phyloP scores from a whole-genome alignment of 805 yeast species.

The Candida dajiaensis region DNA sequence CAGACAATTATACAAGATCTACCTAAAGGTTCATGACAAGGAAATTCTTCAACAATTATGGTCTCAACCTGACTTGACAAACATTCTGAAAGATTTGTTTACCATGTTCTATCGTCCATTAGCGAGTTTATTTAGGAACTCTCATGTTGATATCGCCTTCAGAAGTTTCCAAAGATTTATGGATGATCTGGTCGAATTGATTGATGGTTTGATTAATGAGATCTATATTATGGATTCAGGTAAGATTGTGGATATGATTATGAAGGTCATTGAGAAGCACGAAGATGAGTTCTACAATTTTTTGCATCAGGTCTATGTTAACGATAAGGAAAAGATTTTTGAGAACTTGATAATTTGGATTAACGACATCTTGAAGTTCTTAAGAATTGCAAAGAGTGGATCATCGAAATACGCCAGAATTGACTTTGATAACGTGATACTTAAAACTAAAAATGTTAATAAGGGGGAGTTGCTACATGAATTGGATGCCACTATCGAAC shows the following conservation, averaged over 20 bases:
- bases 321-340: conserved; percentile 69
- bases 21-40: conserved; percentile 70
- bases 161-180: conserved; percentile 61
- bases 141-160: conserved; percentile 60
- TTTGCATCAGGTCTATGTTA: conserved; percentile 73
- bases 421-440: conserved; percentile 36
- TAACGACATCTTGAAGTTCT: conserved; percentile 53
- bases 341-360: conserved; percentile 72
- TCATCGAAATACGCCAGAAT: conserved; percentile 30
- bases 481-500: conserved; percentile 31
- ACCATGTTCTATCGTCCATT: conserved; percentile 71
- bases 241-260: conserved; percentile 62
- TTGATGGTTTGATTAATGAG: conserved; percentile 45
- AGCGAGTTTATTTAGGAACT: conserved; percentile 59
- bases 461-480: conserved; percentile 29
- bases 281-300: conserved; percentile 69
- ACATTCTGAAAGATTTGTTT: conserved; percentile 65
- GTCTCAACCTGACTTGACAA: conserved; percentile 81
- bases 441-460: conserved; percentile 19
- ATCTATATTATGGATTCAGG: conserved; percentile 45
- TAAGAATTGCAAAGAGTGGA: conserved; percentile 52
- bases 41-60: conserved; percentile 68
- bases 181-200: conserved; percentile 54
- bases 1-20: conserved; percentile 56
- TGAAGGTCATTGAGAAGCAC: conserved; percentile 62